phyloP scores from a whole-genome alignment of 1,139 yeast genomes.

The Kurtzmaniella quercitrusa region DNA sequence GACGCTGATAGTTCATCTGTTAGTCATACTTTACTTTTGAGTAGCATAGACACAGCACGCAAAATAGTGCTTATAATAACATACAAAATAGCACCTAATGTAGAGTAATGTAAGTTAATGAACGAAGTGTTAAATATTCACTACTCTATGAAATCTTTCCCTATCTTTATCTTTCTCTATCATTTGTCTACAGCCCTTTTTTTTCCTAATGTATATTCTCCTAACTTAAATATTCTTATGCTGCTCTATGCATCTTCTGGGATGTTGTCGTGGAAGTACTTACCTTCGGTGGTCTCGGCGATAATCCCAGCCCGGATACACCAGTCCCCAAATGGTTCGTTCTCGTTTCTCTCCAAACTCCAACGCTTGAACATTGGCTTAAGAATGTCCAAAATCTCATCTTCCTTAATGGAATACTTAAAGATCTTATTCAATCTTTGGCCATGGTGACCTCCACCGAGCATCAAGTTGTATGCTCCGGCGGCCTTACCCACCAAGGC shows the following conservation, averaged over 20 bases:
- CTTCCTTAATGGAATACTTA: conserved; percentile 86
- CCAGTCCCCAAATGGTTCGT: conserved; percentile 96
- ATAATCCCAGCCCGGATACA: conserved; percentile 81
- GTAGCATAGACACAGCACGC: too few species aligned
- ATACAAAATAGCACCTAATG: too few species aligned
- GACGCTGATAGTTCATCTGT: too few species aligned
- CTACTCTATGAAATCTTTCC: too few species aligned
- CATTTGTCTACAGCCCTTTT: too few species aligned
- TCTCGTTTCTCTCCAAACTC: conserved; percentile 86
- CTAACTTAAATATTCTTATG: background rate
- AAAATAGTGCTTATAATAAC: too few species aligned
- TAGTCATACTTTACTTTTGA: too few species aligned
- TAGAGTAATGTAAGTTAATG: too few species aligned
- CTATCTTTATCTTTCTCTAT: too few species aligned
- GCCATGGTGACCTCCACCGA: conserved; percentile 97
- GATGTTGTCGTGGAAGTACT: conserved; percentile 89
- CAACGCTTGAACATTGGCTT: conserved; percentile 89
- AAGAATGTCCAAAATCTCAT: conserved; percentile 72
- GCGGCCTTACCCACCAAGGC: conserved; percentile 94
- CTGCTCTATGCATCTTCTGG: conserved; percentile 62
- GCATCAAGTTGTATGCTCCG: conserved; percentile 89
- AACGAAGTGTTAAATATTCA: too few species aligned
- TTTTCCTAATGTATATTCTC: background rate
- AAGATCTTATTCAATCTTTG: conserved; percentile 88
- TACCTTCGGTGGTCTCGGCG: conserved; percentile 86